These are phyloP conservation scores for Trypanosoma avium DNA, from an alignment of 208 protist genomes.

Conservation along the genomic window DNA sequence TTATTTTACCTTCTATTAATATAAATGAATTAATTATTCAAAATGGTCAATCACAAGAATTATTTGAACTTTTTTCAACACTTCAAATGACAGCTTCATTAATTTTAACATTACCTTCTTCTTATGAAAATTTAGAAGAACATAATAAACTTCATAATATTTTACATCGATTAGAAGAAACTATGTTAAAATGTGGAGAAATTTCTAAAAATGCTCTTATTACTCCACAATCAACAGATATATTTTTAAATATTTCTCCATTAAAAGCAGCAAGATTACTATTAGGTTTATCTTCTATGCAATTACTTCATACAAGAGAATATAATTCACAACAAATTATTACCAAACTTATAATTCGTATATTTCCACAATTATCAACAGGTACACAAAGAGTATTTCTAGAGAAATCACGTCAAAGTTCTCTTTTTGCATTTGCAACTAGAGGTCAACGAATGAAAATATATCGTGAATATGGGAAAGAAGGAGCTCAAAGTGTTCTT, in stretches of 20 bases:
- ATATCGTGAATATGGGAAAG: constrained; percentile 30
- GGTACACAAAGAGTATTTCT: constrained; percentile 54
- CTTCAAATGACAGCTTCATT: constrained; percentile 58
- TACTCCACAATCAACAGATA: constrained; percentile 5
- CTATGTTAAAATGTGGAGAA: constrained; percentile 29
- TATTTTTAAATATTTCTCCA: constrained; percentile 6
- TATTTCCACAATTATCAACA: constrained; percentile 78
- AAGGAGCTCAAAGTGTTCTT: constrained; percentile 35
- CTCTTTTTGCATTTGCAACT: constrained; percentile 73
- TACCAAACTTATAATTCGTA: constrained; percentile 32
- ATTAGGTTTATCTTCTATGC: constrained; percentile 46
- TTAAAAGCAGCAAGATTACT: constrained; percentile 38
- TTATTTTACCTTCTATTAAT: constrained; percentile 47
- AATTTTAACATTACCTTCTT: constrained; percentile 27
- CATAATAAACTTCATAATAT: constrained; percentile 28
- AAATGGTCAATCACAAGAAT: constrained; percentile 27
- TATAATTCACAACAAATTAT: constrained; percentile 28
- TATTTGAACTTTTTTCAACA: constrained; percentile 53
- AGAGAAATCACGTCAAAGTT: constrained; percentile 54
- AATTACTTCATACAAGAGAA: constrained; percentile 34
- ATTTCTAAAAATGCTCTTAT: constrained; percentile 31
- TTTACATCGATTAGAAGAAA: constrained; percentile 38
- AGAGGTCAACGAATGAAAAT: constrained; percentile 58
- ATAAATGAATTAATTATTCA: constrained; percentile 26
- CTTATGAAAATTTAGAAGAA: not conserved